Evolutionary conservation across 2,329 filamentous ascomycete genomes (phyloP), one percentile per base, ranked within the genome.

Genomic region (Gaeumannomyces tritici): DNA sequence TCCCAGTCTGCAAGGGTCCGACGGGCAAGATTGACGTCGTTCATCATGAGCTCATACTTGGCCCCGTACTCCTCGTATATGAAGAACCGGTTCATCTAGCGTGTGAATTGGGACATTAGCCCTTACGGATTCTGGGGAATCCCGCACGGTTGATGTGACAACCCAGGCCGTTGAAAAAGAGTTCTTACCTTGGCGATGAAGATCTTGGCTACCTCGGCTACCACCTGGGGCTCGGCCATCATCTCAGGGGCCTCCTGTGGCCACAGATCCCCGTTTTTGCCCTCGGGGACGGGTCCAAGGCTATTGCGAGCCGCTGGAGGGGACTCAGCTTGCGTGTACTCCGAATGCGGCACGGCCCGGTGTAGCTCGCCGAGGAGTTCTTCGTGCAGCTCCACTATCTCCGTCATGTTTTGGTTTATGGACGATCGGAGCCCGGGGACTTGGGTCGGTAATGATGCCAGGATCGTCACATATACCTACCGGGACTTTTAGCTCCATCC

Each of bases 31-130:
- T 87, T 84, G 47, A 96, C 77, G 66, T 96, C 91, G 66, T 89
- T 86, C 58, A 89, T 86, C 79, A 97, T 89, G 67, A 91, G 81
- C 67, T 96, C 91, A 73, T 95, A 96, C 71, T 93, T 93, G 61
- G 89, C 89, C 47, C 90, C 90, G 72, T 96, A 99, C 68, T 96
- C 90, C 75, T 96, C 90, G 71, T 99, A 99, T 60, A 89, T 80
- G 70, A 90, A 89, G 75, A 98, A 95, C 0, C 87, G 86, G 64
- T 85, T 83, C 76, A 96, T 88, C 90, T 96, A 61, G 15, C 13
- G 26, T 18, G 55, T 28, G 61, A 59, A 67, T 31, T 27, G 31
- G n/a, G n/a, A 31, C 12, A 15, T 42, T 42, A 57, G 15, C 35
- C 15, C 3, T 42, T 1, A 24, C 18, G 7, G 35, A 42, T 2